Percentiles rank a stretch among this genome's conserved stretches.
Conservation (phyloP, 208 protist genomes). For the Dictyostelium gargantuum region DNA sequence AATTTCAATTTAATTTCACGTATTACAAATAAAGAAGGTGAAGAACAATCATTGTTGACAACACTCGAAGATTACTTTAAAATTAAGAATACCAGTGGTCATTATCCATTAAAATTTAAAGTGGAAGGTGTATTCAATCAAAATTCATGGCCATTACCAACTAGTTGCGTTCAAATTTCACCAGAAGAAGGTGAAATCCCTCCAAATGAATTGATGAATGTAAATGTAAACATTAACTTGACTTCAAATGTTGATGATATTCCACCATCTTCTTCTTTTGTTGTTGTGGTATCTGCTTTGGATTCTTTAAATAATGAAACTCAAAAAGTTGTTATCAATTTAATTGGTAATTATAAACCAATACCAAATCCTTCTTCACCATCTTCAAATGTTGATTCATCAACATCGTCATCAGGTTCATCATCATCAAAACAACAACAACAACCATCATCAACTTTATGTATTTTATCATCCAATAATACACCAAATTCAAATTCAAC, state of each 20-base stretch:
- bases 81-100: conserved; percentile 5
- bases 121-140: neutral
- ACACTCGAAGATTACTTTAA: conserved; percentile 17
- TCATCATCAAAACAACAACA: neutral
- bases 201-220: neutral
- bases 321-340: conserved; percentile 26
- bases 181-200: conserved; percentile 21
- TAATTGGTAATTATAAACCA: conserved; percentile 33
- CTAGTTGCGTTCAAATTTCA: neutral
- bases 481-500: neutral
- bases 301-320: conserved; percentile 39
- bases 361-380: neutral
- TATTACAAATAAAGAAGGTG: conserved; percentile 19
- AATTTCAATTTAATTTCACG: conserved; percentile 37
- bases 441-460: neutral
- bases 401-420: no score
- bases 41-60: neutral
- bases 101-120: neutral
- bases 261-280: neutral
- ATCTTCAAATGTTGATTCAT: neutral
- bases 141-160: neutral
- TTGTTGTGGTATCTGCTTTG: neutral
- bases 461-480: neutral
- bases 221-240: conserved; percentile 11
- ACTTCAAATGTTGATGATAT: conserved; percentile 14